Evolutionary conservation across 2,329 filamentous ascomycete species (phyloP).

Genomic region (Hymenoscyphus repandus): DNA sequence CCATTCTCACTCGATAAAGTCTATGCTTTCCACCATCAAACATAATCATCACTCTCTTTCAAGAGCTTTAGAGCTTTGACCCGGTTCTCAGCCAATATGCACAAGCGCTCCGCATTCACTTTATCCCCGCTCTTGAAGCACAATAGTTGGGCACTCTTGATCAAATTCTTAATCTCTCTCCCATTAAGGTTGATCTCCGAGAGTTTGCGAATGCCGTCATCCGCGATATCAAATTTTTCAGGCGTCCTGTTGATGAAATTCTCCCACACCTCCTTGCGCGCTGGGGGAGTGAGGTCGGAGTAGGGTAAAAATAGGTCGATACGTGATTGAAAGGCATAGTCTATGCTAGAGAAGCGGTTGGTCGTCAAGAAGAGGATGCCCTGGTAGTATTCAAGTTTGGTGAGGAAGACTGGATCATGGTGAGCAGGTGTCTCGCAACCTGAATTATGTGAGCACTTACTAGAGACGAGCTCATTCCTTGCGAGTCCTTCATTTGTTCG

Average conservation of each 20-base stretch:
- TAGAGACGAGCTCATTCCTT: constrained; percentile 31
- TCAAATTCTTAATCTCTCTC: background rate
- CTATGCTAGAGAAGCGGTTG: constrained; percentile 42
- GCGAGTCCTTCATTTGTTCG: constrained; percentile 25
- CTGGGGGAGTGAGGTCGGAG: constrained; percentile 30
- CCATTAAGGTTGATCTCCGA: background rate
- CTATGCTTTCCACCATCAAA: too few species aligned
- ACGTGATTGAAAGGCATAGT: constrained; percentile 42
- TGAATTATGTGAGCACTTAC: background rate
- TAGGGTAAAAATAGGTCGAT: constrained; percentile 46
- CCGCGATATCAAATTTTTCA: background rate
- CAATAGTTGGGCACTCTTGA: background rate
- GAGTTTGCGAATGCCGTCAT: background rate
- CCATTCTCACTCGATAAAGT: too few species aligned
- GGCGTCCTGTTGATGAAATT: background rate
- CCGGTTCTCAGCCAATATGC: too few species aligned
- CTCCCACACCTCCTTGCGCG: background rate
- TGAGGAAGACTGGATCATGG: constrained; percentile 39
- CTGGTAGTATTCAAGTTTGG: constrained; percentile 15
- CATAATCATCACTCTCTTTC: too few species aligned
- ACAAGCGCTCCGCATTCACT: too few species aligned
- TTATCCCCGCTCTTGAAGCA: too few species aligned
- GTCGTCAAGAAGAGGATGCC: constrained; percentile 39
- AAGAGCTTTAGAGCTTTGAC: too few species aligned
- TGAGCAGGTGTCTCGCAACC: background rate